These are phyloP conservation scores for Diplodia corticola DNA, from an alignment of 2,329 filamentous ascomycete genomes.

Conservation along the genomic window DNA sequence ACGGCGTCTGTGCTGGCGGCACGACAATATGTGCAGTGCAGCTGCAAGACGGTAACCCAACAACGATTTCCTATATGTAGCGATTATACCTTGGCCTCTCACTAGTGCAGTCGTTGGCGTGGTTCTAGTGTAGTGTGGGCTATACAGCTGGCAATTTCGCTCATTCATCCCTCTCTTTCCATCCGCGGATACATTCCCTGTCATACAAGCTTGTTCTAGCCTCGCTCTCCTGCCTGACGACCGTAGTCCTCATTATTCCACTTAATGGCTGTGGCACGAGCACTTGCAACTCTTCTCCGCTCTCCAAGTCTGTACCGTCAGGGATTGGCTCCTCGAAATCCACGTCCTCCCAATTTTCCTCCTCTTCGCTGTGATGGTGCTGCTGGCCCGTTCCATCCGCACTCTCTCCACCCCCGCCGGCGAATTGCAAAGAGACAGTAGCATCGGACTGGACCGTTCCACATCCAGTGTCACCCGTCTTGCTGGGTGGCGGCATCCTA, in stretches of 20 bases:
- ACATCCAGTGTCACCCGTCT: not conserved
- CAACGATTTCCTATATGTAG: not conserved
- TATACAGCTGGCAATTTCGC: not conserved
- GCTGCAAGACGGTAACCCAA: not conserved
- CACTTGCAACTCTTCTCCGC: not conserved
- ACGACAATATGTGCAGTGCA: not conserved
- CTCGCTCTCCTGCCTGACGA: not conserved
- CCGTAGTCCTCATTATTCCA: conserved; percentile 9
- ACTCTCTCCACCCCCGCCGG: not conserved
- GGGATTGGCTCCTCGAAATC: not conserved
- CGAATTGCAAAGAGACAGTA: not conserved
- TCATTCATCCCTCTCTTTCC: not conserved
- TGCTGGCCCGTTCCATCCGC: too few relatives aligned
- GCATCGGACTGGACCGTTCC: not conserved
- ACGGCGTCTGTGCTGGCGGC: not conserved
- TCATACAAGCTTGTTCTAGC: conserved; percentile 10
- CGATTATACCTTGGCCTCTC: not conserved
- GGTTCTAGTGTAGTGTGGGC: not conserved
- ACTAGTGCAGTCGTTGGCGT: not conserved
- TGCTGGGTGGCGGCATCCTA: too few relatives aligned
- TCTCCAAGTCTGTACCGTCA: not conserved
- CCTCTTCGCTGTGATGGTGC: not conserved
- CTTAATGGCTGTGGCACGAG: not conserved
- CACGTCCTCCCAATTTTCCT: not conserved
- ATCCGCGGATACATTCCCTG: not conserved